These are phyloP conservation scores for Bassia scoparia DNA, from an alignment of 148 eudicot species.

Conservation along the genomic window DNA sequence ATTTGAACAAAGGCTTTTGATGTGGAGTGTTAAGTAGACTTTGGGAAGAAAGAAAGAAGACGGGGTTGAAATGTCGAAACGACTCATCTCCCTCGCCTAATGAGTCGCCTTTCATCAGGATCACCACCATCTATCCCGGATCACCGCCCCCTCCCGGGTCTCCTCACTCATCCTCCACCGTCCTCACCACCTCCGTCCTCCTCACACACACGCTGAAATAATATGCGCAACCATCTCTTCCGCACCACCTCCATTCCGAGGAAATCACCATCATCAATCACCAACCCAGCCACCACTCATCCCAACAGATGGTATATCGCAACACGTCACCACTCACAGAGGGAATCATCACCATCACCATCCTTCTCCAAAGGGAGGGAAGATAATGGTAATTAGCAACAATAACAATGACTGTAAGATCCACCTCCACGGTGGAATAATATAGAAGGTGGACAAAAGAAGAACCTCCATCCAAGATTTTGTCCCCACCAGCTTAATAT, in stretches of 20 bases:
- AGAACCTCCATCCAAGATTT: conserved; percentile 1
- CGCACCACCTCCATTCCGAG: conserved; percentile 25
- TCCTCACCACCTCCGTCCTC: conserved; percentile 1
- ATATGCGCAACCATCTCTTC: conserved; percentile 5
- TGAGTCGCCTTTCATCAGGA: conserved; percentile 5
- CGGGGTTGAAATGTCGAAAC: conserved; percentile 23
- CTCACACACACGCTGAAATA: neutral
- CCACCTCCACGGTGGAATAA: neutral
- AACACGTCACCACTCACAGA: neutral
- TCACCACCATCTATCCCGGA: neutral
- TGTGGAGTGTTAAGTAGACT: conserved; percentile 1
- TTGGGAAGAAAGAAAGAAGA: neutral
- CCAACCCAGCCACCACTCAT: neutral
- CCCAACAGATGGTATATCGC: too few species aligned
- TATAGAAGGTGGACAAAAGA: neutral
- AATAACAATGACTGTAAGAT: neutral
- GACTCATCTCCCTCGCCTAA: conserved; percentile 24
- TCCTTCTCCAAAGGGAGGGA: neutral
- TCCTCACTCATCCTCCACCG: conserved; percentile 25
- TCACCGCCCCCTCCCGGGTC: conserved; percentile 18
- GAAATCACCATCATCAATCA: neutral
- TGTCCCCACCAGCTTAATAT: neutral
- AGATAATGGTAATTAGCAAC: too few species aligned
- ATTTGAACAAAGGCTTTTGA: conserved; percentile 9
- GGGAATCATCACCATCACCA: conserved; percentile 9